Base-by-base conservation (phyloP, 2,329 filamentous ascomycete species). In the Trichoderma cornu-damae region DNA sequence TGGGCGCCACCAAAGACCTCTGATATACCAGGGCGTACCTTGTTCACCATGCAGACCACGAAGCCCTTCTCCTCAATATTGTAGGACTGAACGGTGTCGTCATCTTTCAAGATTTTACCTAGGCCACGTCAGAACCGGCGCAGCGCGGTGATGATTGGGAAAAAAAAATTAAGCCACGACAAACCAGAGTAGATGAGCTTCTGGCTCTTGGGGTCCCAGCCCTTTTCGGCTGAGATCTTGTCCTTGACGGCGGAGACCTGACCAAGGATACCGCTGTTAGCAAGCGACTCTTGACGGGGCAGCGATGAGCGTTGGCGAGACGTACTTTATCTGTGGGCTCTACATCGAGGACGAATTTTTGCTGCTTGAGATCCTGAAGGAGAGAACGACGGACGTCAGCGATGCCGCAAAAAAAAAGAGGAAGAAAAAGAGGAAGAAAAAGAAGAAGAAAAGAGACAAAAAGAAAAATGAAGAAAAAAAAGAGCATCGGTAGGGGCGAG, bases 31-130 rank as follows among this genome's bases (percentile, higher is more conserved):
- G n/a, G 20, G 7, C 73, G 62, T 78, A 96, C 92, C 89, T 97
- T 97, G 71, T 90, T 90, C 67, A 96, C 87, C 86, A 99, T 96
- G 78, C 94, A 99, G 60, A 99, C 94, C 68, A 99, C 91, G 73
- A 97, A 99, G 35, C 94, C 94, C 81, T 97, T 99, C 82, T 97
- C 94, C 76, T 99, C 93, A 62, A 99, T 97, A 76, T 90, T 96
- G 79, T 97, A 97, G 38, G 89, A 92, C 74, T 91, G 90, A 66
- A 99, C 89, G 2, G 92, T 96, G 70, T 96, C 94, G 61, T 91
- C 90, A 87, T 99, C 93, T 76, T 96, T 93, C 64, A 99, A 79
- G 67, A 99, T 97, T 80, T 99, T 99, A 78, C 94, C 92, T 96
- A 66, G 57, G 26, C 24, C 22, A 59, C n/a, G 63, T 67, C 58